Evolutionary conservation across 2,329 filamentous ascomycete genomes (phyloP).

Genomic region (Teratosphaeria destructans): DNA sequence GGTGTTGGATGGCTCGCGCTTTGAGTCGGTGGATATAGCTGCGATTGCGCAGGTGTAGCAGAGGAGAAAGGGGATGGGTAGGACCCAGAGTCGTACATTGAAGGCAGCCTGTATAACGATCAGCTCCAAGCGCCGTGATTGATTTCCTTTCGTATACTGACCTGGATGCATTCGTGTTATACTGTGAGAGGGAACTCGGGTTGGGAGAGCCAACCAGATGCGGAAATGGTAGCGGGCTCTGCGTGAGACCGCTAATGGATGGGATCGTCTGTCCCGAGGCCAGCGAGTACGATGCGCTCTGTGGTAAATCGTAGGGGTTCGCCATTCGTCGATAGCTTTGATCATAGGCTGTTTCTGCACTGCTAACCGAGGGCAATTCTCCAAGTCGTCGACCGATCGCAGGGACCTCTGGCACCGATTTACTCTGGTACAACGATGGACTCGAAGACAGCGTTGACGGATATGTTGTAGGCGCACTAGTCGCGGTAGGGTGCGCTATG

Average conservation of each 20-base stretch:
- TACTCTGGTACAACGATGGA: conserved; percentile 22
- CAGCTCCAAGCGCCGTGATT: not conserved
- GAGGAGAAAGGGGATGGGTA: conserved; percentile 20
- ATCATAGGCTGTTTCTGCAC: conserved; percentile 14
- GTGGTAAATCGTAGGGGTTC: conserved; percentile 18
- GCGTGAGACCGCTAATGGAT: conserved; percentile 24
- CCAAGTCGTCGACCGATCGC: conserved; percentile 13
- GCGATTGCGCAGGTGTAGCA: conserved; percentile 7
- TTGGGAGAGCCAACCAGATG: conserved; percentile 13
- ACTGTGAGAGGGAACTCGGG: conserved; percentile 13
- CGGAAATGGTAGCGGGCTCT: conserved; percentile 24
- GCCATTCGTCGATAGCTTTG: conserved; percentile 19
- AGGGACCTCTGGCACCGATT: conserved; percentile 10
- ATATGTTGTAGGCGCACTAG: conserved; percentile 16
- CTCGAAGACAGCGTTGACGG: conserved; percentile 19
- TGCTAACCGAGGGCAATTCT: conserved; percentile 12
- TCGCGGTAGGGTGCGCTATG: conserved; percentile 18
- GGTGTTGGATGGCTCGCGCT: conserved; percentile 16
- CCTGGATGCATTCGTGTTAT: conserved; percentile 16
- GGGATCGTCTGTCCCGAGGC: conserved; percentile 19
- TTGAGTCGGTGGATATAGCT: conserved; percentile 14
- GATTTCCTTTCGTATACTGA: conserved; percentile 4
- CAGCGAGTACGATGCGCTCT: conserved; percentile 18
- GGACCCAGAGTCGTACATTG: conserved; percentile 18
- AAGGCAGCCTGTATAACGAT: conserved; percentile 18